phyloP scores from a whole-genome alignment of 805 yeast genomes.

The Metschnikowia kunwiensis region DNA sequence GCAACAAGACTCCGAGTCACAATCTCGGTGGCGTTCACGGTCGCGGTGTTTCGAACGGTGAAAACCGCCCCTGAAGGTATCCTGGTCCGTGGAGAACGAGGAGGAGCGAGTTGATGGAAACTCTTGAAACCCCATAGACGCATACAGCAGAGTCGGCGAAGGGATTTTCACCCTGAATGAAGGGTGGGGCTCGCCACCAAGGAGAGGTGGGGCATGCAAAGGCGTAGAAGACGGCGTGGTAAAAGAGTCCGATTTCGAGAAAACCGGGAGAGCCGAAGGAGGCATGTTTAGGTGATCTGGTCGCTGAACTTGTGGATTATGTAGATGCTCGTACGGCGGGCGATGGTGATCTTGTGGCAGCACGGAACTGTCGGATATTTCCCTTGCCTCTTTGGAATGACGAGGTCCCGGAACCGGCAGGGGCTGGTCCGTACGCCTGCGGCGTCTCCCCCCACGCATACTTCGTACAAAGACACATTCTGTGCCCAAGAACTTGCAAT shows the following conservation, averaged over 20 bases:
- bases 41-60: slow-evolving; percentile 1
- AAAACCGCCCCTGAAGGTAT: slow-evolving; percentile 1
- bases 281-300: too few relatives aligned
- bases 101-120: slow-evolving; percentile 2
- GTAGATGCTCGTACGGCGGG: neutral
- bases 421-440: slow-evolving; percentile 20
- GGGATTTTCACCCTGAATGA: slow-evolving; percentile 11
- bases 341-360: neutral
- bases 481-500: slow-evolving; percentile 43
- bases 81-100: slow-evolving; percentile 4
- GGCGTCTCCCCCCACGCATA: slow-evolving; percentile 55
- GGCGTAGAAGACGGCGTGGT: slow-evolving; percentile 1
- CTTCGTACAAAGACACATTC: slow-evolving; percentile 57
- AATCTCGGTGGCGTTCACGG: neutral
- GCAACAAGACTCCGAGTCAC: too few relatives aligned
- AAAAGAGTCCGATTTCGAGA: neutral
- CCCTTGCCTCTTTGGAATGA: neutral
- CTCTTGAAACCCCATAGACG: slow-evolving; percentile 8
- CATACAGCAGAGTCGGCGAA: slow-evolving; percentile 14
- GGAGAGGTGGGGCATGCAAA: neutral
- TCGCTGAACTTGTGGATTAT: neutral
- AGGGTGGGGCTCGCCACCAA: neutral
- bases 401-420: neutral
- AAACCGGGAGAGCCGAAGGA: too few relatives aligned
- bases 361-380: neutral